These are phyloP conservation scores for Mycena chlorophos DNA, from an alignment of 768 basidiomycete genomes.

Conservation along the genomic window DNA sequence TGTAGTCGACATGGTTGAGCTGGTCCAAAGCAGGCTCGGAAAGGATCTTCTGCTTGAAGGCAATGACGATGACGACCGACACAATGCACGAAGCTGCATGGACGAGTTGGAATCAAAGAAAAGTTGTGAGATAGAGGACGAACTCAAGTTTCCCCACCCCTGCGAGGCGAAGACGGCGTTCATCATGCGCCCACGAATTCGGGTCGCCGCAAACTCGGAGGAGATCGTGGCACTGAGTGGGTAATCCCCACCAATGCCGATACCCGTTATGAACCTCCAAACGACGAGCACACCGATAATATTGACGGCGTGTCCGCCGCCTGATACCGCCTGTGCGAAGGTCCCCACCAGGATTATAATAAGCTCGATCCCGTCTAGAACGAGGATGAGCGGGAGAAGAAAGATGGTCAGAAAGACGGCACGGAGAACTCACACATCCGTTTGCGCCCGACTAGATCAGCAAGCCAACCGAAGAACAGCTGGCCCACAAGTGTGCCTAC, in stretches of 20 bases:
- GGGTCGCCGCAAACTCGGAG: constrained; percentile 82
- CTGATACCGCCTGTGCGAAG: constrained; percentile 78
- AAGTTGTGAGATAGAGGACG: constrained; percentile 22
- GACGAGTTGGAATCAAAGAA: not conserved
- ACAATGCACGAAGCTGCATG: constrained; percentile 62
- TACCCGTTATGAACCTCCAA: constrained; percentile 83
- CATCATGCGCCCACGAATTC: constrained; percentile 83
- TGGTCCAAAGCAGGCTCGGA: constrained; percentile 39
- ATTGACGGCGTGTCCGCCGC: constrained; percentile 60
- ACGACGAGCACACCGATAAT: constrained; percentile 77
- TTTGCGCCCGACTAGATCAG: constrained; percentile 75
- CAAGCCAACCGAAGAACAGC: constrained; percentile 78
- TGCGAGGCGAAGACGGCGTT: constrained; percentile 84
- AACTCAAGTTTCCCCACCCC: constrained; percentile 84
- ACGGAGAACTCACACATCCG: constrained; percentile 63
- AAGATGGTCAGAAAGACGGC: not conserved
- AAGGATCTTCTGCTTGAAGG: constrained; percentile 63
- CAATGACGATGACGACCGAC: constrained; percentile 59
- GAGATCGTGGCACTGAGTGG: constrained; percentile 84
- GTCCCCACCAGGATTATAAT: constrained; percentile 82
- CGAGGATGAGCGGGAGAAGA: constrained; percentile 1
- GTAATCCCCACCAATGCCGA: constrained; percentile 90
- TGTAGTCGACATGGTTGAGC: constrained; percentile 61
- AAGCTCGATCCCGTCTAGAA: constrained; percentile 65
- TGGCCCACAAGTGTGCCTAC: constrained; percentile 77